Percentiles rank a stretch among this genome's conserved stretches.
Evolutionary conservation across 129 eudicot species (phyloP).

Genomic region (Flaveria sonorensis): DNA sequence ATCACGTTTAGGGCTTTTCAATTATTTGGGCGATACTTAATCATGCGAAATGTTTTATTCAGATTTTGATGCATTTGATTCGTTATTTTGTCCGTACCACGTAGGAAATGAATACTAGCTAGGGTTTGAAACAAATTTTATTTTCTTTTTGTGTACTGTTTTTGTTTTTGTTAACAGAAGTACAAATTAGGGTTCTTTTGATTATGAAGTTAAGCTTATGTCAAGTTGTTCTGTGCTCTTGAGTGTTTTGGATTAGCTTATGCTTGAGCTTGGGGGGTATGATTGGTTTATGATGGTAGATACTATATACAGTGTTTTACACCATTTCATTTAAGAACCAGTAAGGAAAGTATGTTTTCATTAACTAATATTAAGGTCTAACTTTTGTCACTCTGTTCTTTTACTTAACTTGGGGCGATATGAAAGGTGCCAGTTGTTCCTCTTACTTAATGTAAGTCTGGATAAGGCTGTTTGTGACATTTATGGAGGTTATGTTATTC

Average conservation of each 20-base stretch:
- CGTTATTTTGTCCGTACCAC: not conserved
- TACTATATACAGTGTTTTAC: no score
- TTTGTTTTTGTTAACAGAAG: not conserved
- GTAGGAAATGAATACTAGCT: not conserved
- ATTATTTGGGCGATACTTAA: not conserved
- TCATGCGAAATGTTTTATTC: not conserved
- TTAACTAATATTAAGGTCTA: not conserved
- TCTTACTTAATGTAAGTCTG: not conserved
- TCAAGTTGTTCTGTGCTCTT: not conserved
- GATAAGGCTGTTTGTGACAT: slow-evolving; percentile 5
- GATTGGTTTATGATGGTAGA: not conserved
- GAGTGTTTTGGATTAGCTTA: not conserved
- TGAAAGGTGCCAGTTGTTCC: not conserved
- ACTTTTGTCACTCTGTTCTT: not conserved
- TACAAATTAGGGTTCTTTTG: not conserved
- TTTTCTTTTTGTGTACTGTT: not conserved
- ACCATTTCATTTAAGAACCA: not conserved
- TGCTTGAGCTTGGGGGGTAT: not conserved
- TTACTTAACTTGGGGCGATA: not conserved
- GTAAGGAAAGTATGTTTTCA: not conserved
- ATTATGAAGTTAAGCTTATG: not conserved
- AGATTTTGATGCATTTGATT: not conserved
- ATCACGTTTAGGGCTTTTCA: slow-evolving; percentile 1
- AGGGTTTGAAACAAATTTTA: slow-evolving; percentile 27
- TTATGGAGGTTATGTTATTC: not conserved